Evolutionary conservation across 805 yeast genomes (phyloP).

Genomic region (Lachancea meyersii): DNA sequence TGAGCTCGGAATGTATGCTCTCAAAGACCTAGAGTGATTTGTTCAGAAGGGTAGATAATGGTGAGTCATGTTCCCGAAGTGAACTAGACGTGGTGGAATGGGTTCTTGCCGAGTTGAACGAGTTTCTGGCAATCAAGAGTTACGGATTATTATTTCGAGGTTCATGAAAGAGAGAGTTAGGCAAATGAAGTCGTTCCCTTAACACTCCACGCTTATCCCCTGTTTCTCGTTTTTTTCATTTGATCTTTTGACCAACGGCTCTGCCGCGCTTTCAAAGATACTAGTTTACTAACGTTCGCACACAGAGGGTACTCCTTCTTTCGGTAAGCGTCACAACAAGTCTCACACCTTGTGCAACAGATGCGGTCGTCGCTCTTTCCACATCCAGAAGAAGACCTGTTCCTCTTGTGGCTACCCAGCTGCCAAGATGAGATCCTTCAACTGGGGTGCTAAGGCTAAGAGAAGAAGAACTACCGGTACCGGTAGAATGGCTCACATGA

Average conservation of each 20-base stretch:
- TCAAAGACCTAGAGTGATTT: too few species aligned
- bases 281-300: slow-evolving; percentile 12
- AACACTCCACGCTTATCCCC: too few species aligned
- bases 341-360: slow-evolving; percentile 98
- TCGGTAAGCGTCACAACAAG: slow-evolving; percentile 99
- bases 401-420: slow-evolving; percentile 99
- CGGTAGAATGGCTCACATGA: slow-evolving; percentile 98
- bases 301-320: slow-evolving; percentile 98
- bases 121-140: too few species aligned
- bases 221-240: too few species aligned
- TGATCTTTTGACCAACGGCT: neutral
- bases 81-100: too few species aligned
- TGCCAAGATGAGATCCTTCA: slow-evolving; percentile 96
- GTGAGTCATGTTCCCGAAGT: too few species aligned
- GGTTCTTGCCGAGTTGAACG: too few species aligned
- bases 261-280: neutral
- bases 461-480: slow-evolving; percentile 99
- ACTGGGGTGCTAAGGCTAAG: slow-evolving; percentile 99
- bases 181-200: too few species aligned
- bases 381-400: slow-evolving; percentile 98
- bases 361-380: slow-evolving; percentile 99
- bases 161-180: too few species aligned
- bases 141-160: too few species aligned
- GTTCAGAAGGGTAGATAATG: too few species aligned
- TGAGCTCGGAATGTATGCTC: too few species aligned